Conservation (phyloP, 768 basidiomycete species). For the Pleurotus platypus region DNA sequence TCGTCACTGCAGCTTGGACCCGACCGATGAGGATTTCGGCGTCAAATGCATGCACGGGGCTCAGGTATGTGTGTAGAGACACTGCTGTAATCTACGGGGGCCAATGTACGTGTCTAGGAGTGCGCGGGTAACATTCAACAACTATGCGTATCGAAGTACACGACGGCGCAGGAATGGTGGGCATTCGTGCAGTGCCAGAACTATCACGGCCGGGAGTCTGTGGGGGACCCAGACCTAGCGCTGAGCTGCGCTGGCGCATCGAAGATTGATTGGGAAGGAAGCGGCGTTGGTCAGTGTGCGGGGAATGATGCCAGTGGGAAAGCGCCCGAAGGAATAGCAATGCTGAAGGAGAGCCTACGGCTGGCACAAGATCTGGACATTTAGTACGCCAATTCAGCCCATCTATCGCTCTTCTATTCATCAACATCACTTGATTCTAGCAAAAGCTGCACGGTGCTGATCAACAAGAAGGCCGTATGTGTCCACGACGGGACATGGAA, state of each 20-base stretch:
- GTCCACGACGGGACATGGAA: constrained; percentile 27
- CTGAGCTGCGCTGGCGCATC: constrained; percentile 60
- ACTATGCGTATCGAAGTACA: constrained; percentile 70
- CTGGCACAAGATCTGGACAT: constrained; percentile 46
- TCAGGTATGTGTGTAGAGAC: not conserved
- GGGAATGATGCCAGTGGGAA: constrained; percentile 61
- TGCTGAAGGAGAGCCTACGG: constrained; percentile 60
- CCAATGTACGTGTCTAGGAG: constrained; percentile 37
- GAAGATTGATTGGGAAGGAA: constrained; percentile 65
- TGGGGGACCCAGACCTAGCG: constrained; percentile 67
- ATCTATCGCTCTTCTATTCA: not conserved
- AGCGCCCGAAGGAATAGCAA: constrained; percentile 56
- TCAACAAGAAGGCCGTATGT: constrained; percentile 65
- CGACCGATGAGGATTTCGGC: constrained; percentile 70
- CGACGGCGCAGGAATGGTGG: constrained; percentile 65
- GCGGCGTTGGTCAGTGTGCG: constrained; percentile 53
- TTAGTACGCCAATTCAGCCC: constrained; percentile 35
- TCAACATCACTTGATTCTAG: constrained; percentile 28
- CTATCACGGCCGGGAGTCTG: constrained; percentile 51
- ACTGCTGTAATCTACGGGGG: no score
- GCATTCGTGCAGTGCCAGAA: constrained; percentile 81
- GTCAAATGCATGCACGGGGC: constrained; percentile 78
- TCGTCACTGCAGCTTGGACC: constrained; percentile 45
- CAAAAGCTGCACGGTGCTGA: constrained; percentile 86
- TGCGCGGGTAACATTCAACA: constrained; percentile 90